These are phyloP conservation scores for Phyllosticta citribraziliensis DNA, from an alignment of 2,329 filamentous ascomycete genomes.

Conservation along the genomic window DNA sequence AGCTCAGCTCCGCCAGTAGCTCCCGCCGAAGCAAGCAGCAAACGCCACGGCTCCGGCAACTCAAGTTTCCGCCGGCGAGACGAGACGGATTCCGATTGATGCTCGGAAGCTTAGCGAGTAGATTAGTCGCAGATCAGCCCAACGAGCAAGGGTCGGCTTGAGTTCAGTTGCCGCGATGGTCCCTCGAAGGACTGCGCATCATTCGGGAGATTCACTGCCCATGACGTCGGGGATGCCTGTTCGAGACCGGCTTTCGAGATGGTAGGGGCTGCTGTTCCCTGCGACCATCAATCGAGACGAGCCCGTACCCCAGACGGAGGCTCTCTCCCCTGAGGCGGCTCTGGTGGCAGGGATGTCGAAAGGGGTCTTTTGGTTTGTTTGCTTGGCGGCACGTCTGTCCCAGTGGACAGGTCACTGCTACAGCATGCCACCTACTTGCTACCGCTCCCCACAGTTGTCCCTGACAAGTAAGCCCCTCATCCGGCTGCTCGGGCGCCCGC, in stretches of 20 bases:
- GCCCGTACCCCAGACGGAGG: neutral
- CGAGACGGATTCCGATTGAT: neutral
- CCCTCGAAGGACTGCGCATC: neutral
- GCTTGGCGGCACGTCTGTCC: neutral
- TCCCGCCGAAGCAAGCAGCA: neutral
- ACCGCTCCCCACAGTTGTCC: no score
- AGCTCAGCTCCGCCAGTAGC: neutral
- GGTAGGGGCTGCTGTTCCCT: neutral
- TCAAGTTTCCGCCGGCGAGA: neutral
- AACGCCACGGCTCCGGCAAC: neutral
- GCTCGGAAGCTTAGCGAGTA: neutral
- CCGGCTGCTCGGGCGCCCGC: no score
- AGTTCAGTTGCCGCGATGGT: neutral
- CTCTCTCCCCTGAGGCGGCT: neutral
- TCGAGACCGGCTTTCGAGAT: neutral
- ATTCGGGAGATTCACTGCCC: neutral
- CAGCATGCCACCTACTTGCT: no score
- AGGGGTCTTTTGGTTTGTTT: neutral
- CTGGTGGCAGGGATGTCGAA: neutral
- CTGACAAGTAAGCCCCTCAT: no score
- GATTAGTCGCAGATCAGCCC: neutral
- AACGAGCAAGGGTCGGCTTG: no score
- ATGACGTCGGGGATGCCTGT: neutral
- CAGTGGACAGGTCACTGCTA: no score
- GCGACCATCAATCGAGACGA: neutral